phyloP scores from a whole-genome alignment of 345 rosid species.

The Anastatica hierochuntica region DNA sequence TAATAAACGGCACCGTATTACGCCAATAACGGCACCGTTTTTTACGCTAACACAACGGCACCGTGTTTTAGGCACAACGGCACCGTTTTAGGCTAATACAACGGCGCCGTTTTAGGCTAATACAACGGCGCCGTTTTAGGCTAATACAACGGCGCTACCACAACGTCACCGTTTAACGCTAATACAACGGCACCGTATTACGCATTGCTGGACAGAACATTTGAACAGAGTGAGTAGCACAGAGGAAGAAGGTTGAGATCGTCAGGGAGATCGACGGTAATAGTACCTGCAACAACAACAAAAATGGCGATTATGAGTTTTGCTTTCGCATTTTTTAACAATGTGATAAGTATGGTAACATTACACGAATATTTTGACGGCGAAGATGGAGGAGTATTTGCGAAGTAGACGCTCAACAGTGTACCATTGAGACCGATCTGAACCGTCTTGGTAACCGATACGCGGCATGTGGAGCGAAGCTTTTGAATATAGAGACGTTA shows the following conservation, averaged over 20 bases:
- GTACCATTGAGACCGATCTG: conserved; percentile 78
- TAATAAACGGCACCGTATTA: too few relatives aligned
- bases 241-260: too few relatives aligned
- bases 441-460: conserved; percentile 63
- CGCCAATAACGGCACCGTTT: too few relatives aligned
- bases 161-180: too few relatives aligned
- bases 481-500: conserved; percentile 10
- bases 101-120: too few relatives aligned
- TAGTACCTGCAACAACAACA: conserved; percentile 44
- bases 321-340: not conserved
- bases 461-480: conserved; percentile 93
- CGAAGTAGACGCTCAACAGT: conserved; percentile 74
- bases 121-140: too few relatives aligned
- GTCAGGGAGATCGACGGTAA: conserved; percentile 38
- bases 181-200: too few relatives aligned
- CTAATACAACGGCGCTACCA: too few relatives aligned
- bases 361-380: conserved; percentile 64
- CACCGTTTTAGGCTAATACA: too few relatives aligned
- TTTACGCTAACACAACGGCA: too few relatives aligned
- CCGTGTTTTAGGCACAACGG: too few relatives aligned
- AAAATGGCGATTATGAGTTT: not conserved
- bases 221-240: not conserved
- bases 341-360: not conserved
- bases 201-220: too few relatives aligned
- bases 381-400: conserved; percentile 62